phyloP scores from a whole-genome alignment of 352 stramenopile species.

The Globisporangium sylvaticum region DNA sequence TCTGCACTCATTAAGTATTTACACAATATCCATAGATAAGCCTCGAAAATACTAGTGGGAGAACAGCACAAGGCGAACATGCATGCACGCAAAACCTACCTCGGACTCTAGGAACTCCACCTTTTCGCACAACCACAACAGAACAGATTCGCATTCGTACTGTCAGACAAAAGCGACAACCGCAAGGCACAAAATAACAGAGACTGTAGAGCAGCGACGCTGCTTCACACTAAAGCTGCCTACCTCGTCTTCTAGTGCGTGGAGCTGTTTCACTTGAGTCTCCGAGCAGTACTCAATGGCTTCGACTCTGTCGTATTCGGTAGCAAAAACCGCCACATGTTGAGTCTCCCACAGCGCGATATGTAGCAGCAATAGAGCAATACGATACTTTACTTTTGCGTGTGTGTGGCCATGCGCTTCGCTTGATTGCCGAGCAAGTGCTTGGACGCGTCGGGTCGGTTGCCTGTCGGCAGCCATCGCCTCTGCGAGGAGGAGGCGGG shows the following conservation, averaged over 20 bases:
- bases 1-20: conserved; percentile 19
- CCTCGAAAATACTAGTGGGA: no score
- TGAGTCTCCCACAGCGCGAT: neutral
- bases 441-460: conserved; percentile 47
- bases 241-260: conserved; percentile 43
- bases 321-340: neutral
- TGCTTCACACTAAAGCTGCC: neutral
- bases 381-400: neutral
- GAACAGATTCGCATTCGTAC: neutral
- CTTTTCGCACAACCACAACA: conserved; percentile 1
- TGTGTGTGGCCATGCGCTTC: conserved; percentile 21
- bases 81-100: conserved; percentile 7
- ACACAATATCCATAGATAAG: neutral
- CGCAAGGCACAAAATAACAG: no score
- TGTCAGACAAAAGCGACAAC: neutral
- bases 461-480: conserved; percentile 53
- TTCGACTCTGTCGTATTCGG: conserved; percentile 20
- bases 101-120: conserved; percentile 23
- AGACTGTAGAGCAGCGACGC: neutral
- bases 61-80: neutral
- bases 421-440: conserved; percentile 26
- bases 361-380: neutral
- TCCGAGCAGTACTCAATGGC: conserved; percentile 33
- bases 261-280: conserved; percentile 24
- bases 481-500: neutral